A percentile compares a stretch with the other conserved stretches of the same genome.
phyloP scores from a whole-genome alignment of 495 filamentous ascomycete species.

The Tetracladium setigerum region DNA sequence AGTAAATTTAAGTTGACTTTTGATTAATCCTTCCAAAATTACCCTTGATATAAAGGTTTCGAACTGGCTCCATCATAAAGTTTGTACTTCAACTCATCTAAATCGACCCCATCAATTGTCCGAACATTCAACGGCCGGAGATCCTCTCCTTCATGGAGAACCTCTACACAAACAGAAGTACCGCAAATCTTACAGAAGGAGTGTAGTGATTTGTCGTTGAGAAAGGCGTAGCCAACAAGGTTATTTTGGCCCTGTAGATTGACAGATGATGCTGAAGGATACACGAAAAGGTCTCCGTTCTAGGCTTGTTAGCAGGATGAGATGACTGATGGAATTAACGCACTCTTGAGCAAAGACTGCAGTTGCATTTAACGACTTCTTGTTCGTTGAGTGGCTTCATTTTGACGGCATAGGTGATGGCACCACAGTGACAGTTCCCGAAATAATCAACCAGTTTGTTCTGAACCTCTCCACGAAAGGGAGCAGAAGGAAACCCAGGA shows the following conservation, averaged over 20 bases:
- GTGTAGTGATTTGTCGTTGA: constrained; percentile 7
- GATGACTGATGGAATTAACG: neutral
- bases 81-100: neutral
- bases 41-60: too few species aligned
- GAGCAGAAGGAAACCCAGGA: neutral
- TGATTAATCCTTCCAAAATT: too few species aligned
- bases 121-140: constrained; percentile 11
- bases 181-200: constrained; percentile 14
- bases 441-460: neutral
- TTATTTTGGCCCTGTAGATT: neutral
- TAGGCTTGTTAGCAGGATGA: neutral
- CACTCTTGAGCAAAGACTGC: constrained; percentile 17
- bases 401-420: constrained; percentile 7
- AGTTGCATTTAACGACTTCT: constrained; percentile 13
- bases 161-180: constrained; percentile 7
- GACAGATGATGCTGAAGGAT: constrained; percentile 4
- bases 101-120: constrained; percentile 9
- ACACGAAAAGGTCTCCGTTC: constrained; percentile 17
- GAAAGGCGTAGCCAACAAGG: constrained; percentile 11
- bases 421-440: constrained; percentile 16
- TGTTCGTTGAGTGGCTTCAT: constrained; percentile 6
- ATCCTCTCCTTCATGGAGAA: constrained; percentile 4
- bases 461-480: neutral
- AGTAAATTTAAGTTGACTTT: too few species aligned
- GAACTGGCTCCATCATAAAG: constrained; percentile 9